Percentiles rank a stretch among this genome's conserved stretches.
phyloP scores from a whole-genome alignment of 192 early-diverging fungal genomes.

The Podila epicladia region DNA sequence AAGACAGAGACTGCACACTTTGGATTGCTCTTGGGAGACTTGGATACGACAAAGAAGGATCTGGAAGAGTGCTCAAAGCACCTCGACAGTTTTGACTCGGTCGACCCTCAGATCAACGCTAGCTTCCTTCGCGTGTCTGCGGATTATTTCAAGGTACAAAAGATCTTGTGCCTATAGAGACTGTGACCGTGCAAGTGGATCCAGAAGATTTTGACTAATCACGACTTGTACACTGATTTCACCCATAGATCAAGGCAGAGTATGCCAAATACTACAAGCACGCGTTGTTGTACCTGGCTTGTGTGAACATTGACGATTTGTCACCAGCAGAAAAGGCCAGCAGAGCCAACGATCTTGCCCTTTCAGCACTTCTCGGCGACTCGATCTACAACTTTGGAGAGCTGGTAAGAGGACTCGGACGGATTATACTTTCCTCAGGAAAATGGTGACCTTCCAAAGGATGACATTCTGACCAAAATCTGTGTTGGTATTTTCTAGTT shows the following conservation, averaged over 20 bases:
- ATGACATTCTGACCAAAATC: neutral
- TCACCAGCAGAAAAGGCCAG: conserved; percentile 79
- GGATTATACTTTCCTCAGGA: no score
- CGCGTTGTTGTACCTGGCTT: conserved; percentile 93
- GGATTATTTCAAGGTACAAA: conserved; percentile 93
- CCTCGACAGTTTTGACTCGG: conserved; percentile 75
- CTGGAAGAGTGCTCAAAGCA: conserved; percentile 91
- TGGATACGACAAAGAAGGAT: conserved; percentile 83
- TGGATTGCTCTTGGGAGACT: conserved; percentile 78
- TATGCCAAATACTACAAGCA: conserved; percentile 97
- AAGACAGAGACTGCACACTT: conserved; percentile 89
- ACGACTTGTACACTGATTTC: neutral
- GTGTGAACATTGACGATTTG: conserved; percentile 87
- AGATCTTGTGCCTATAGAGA: neutral
- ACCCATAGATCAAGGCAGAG: conserved; percentile 79
- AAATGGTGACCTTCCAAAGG: no score
- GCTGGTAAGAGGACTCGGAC: conserved; percentile 64
- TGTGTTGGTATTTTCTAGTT: conserved; percentile 67
- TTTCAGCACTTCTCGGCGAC: conserved; percentile 93
- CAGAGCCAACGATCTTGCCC: conserved; percentile 90
- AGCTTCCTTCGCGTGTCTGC: conserved; percentile 95
- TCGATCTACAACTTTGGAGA: conserved; percentile 99
- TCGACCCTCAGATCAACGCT: conserved; percentile 91
- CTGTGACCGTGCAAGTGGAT: neutral
- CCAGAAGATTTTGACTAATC: neutral